Conservation (phyloP, 1,284 basidiomycete species). For the Cutaneotrichosporon sp. region DNA sequence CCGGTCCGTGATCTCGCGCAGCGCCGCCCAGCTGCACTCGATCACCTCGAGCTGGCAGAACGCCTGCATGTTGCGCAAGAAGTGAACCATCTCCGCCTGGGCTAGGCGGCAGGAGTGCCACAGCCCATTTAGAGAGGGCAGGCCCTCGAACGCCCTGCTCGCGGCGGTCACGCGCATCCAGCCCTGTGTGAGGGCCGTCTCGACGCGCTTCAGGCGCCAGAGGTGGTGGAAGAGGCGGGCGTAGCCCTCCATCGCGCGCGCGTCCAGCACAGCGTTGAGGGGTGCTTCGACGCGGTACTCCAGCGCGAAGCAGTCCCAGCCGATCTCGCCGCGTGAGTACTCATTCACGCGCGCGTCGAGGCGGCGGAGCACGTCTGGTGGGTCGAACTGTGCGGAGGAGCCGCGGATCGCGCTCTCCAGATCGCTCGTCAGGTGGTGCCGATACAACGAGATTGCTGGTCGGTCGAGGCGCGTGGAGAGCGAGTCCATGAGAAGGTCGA, state of each 20-base stretch:
- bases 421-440: constrained; percentile 95
- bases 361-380: constrained; percentile 81
- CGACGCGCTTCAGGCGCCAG: constrained; percentile 94
- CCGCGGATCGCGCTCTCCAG: constrained; percentile 95
- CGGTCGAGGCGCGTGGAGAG: constrained; percentile 83
- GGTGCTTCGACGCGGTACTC: constrained; percentile 98
- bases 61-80: constrained; percentile 90
- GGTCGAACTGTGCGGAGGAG: constrained; percentile 86
- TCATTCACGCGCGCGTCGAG: constrained; percentile 96
- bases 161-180: constrained; percentile 85
- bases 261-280: constrained; percentile 91
- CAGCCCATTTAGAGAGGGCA: constrained; percentile 74
- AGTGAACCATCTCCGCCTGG: constrained; percentile 96
- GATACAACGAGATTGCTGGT: constrained; percentile 89
- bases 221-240: constrained; percentile 90
- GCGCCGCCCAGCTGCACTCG: constrained; percentile 88
- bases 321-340: constrained; percentile 92
- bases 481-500: constrained; percentile 90
- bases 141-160: constrained; percentile 71
- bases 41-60: constrained; percentile 98
- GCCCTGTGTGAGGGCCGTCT: constrained; percentile 71
- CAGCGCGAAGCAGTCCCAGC: constrained; percentile 95
- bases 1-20: constrained; percentile 78
- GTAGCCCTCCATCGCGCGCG: constrained; percentile 84
- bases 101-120: constrained; percentile 87